Evolutionary conservation across 495 filamentous ascomycete species (phyloP).

Genomic region (Viridothelium virens): DNA sequence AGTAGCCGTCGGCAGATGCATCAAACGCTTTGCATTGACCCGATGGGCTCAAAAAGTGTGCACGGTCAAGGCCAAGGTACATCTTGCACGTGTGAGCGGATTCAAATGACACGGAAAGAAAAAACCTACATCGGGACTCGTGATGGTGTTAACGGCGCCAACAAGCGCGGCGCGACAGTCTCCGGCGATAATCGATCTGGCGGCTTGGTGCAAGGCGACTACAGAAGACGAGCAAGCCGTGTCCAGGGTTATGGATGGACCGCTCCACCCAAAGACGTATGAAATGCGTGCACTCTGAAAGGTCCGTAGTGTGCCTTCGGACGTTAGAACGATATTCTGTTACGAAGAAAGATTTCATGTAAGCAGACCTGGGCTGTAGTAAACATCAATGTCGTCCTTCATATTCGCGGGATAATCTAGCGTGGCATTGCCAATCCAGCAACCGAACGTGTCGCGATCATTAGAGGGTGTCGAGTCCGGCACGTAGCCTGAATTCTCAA

Average conservation of each 20-base stretch:
- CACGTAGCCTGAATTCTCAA: slow-evolving; percentile 12
- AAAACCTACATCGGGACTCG: slow-evolving; percentile 11
- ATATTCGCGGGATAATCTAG: slow-evolving; percentile 11
- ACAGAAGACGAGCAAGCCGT: slow-evolving; percentile 39
- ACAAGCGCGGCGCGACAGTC: slow-evolving; percentile 40
- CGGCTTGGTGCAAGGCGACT: slow-evolving; percentile 43
- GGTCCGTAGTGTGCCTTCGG: slow-evolving; percentile 7
- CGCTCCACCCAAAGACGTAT: slow-evolving; percentile 15
- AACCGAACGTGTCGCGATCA: slow-evolving; percentile 1
- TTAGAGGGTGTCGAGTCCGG: slow-evolving; percentile 17
- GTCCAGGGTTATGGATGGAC: slow-evolving; percentile 25
- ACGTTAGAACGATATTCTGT: slow-evolving; percentile 12
- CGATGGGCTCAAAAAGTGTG: slow-evolving; percentile 11
- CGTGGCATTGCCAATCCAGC: slow-evolving; percentile 11
- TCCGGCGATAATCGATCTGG: slow-evolving; percentile 37
- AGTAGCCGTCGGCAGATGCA: slow-evolving; percentile 15
- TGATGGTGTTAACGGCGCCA: slow-evolving; percentile 36
- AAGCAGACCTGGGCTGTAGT: slow-evolving; percentile 12
- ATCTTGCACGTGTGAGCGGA: slow-evolving; percentile 23
- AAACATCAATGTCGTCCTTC: slow-evolving; percentile 14
- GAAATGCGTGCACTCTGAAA: slow-evolving; percentile 14
- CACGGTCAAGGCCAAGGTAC: slow-evolving; percentile 10
- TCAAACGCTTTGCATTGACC: slow-evolving; percentile 16
- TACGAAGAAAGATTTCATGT: slow-evolving; percentile 5
- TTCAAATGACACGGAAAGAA: slow-evolving; percentile 25